These are phyloP conservation scores for Lolium multiflorum DNA, from an alignment of 176 grass and related monocot genomes.

Conservation along the genomic window DNA sequence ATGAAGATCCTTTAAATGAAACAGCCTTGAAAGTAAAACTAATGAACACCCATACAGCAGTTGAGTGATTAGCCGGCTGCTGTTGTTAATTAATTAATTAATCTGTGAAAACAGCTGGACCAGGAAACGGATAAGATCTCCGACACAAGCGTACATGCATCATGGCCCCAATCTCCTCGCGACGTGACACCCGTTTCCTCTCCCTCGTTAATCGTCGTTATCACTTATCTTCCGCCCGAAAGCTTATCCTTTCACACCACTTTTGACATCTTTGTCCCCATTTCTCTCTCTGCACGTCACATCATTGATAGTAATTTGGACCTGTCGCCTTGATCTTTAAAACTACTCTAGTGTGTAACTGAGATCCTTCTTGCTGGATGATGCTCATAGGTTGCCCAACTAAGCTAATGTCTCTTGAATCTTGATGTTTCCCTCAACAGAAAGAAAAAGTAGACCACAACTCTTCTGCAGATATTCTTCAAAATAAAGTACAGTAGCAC, in stretches of 20 bases:
- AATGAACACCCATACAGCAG: not conserved
- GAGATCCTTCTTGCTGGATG: not conserved
- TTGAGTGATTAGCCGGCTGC: not conserved
- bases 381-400: not conserved
- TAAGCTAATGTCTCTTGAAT: too few relatives aligned
- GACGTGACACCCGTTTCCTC: not conserved
- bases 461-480: not conserved
- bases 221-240: not conserved
- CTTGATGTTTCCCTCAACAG: not conserved
- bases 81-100: not conserved
- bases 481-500: not conserved
- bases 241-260: slow-evolving; percentile 42
- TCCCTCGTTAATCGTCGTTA: not conserved
- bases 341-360: not conserved
- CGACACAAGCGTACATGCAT: not conserved
- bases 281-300: not conserved
- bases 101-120: not conserved
- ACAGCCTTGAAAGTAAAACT: too few relatives aligned
- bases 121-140: slow-evolving; percentile 48
- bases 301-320: not conserved
- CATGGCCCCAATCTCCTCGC: slow-evolving; percentile 9
- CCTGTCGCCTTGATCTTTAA: not conserved
- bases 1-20: too few relatives aligned
- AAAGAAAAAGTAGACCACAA: not conserved
- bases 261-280: not conserved